Evolutionary conservation across 768 basidiomycete genomes (phyloP), one percentile per base, ranked within the genome.

Genomic region (Trametes gibbosa): DNA sequence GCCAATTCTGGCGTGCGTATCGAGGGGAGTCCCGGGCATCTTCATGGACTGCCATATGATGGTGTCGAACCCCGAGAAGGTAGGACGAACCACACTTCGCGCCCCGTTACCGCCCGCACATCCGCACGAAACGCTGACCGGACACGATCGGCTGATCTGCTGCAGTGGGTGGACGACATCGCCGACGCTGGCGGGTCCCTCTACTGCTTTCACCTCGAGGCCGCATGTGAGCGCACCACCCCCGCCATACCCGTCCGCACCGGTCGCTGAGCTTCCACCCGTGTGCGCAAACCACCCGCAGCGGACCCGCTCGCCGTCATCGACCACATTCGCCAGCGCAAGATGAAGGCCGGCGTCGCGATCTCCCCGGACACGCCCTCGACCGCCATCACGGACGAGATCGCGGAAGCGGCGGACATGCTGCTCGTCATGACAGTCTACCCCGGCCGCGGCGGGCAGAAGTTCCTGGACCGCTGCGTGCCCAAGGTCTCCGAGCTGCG

Each of bases 11-110:
- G 79, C 89, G 29, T 91, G 87, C 65, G 87, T 99, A 21, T 79
- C 82, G 53, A 94, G 94, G 73, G 84, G 86, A 35, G 84, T 98
- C 21, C 95, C 96, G 2, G 92, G 84, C 53, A 97, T 98, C 66
- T 98, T 95, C 78, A 98, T 99, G 96, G 97, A 99, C 74, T 98
- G 95, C 74, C 97, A 99, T 75, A 98, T 98, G 97, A 99, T 99
- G 97, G 97, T 99, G 19, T 73, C 94, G 0, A 78, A 98, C 49
- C 97, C 97, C 10, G 92, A 90, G 69, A 87, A 89, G 80, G 95
- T 92, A 65, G 49, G 13, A 13, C 42, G 10, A 4, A 42, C 41
- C 41, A 42, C 68, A 37, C 27, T 16, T 25, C 37, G 10, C 17
- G 10, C 37, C 17, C 46, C 39, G 21, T 47, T 50, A 37, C 37